A percentile compares a stretch with the other conserved stretches of the same genome.
phyloP scores from a whole-genome alignment of 257 asterid species.

The Ajuga chamaepitys region DNA sequence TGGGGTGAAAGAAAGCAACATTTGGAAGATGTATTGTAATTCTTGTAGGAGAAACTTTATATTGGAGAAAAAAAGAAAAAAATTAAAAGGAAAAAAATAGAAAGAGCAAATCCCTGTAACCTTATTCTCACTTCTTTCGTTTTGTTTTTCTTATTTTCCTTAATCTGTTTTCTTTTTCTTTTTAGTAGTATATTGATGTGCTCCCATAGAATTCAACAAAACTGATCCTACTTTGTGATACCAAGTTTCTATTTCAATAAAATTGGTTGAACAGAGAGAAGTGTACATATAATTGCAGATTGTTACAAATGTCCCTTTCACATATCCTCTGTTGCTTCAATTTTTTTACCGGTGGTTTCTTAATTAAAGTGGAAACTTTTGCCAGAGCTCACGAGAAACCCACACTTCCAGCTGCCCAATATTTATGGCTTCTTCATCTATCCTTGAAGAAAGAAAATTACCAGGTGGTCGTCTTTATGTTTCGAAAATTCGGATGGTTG shows the following conservation, averaged over 20 bases:
- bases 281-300: conserved; percentile 7
- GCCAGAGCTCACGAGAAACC: conserved; percentile 48
- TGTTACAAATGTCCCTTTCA: background rate
- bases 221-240: too few relatives aligned
- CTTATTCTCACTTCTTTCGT: conserved; percentile 12
- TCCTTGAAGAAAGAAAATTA: conserved; percentile 7
- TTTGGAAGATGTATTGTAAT: background rate
- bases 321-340: too few relatives aligned
- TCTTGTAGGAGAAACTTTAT: conserved; percentile 14
- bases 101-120: too few relatives aligned
- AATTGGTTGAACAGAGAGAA: conserved; percentile 17
- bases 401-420: conserved; percentile 35
- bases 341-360: background rate
- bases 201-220: too few relatives aligned
- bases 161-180: background rate
- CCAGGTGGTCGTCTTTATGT: too few relatives aligned
- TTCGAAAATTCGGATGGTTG: too few relatives aligned
- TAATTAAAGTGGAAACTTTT: conserved; percentile 26
- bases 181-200: too few relatives aligned
- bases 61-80: background rate
- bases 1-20: too few relatives aligned
- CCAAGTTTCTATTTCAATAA: conserved; percentile 13
- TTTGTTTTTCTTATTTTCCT: background rate
- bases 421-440: conserved; percentile 26
- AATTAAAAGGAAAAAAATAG: conserved; percentile 12